A percentile compares a stretch with the other conserved stretches of the same genome.
Conservation (phyloP, 768 basidiomycete genomes). For the Trametes cinnabarina region DNA sequence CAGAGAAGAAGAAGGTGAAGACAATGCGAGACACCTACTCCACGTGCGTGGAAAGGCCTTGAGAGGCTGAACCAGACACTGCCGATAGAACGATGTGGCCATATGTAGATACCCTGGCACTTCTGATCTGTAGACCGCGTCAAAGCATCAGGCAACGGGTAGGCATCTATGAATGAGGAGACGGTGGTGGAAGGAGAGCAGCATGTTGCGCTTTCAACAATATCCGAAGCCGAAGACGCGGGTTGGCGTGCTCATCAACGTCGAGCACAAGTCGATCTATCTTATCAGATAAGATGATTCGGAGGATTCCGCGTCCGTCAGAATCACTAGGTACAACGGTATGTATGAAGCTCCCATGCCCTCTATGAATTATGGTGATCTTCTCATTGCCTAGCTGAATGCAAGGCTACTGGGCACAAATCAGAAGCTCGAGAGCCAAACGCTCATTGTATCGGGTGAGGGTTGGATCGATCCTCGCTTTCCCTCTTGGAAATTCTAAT, state of each 20-base stretch:
- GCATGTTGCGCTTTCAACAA: neutral
- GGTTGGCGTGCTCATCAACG: constrained; percentile 16
- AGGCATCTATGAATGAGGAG: neutral
- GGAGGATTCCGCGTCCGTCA: no score
- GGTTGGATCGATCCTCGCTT: no score
- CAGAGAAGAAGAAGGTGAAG: neutral
- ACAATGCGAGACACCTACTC: neutral
- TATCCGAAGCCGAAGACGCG: constrained; percentile 1
- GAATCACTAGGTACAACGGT: no score
- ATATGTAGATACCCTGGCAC: neutral
- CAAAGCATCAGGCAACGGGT: neutral
- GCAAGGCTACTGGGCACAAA: no score
- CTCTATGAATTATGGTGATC: no score
- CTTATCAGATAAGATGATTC: constrained; percentile 10
- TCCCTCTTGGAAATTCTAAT: no score
- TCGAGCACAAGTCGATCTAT: neutral
- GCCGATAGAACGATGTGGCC: constrained; percentile 3
- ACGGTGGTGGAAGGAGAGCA: neutral
- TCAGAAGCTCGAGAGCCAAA: no score
- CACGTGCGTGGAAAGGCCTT: neutral
- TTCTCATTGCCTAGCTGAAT: no score
- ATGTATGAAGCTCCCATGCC: no score
- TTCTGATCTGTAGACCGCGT: no score
- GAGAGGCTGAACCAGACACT: neutral
- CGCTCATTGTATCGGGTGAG: no score